Conservation (phyloP, 2,329 filamentous ascomycete species). For the Penicillium sp. region DNA sequence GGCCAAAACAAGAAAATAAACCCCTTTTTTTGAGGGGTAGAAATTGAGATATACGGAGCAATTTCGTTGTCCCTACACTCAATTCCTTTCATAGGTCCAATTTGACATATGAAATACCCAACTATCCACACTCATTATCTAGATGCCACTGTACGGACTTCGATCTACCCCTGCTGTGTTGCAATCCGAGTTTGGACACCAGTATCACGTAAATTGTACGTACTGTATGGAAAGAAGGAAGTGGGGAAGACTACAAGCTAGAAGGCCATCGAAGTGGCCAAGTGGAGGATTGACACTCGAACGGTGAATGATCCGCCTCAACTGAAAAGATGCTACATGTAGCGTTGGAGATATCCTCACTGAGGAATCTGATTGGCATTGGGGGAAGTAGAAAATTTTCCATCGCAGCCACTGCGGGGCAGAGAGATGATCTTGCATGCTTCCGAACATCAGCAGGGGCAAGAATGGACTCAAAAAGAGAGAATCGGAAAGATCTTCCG, state of each 20-base stretch:
- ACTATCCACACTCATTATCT: not conserved
- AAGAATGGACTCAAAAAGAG: slow-evolving; percentile 4
- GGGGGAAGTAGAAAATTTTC: slow-evolving; percentile 14
- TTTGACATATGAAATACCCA: not conserved
- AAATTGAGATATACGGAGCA: too few relatives aligned
- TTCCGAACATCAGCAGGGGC: slow-evolving; percentile 3
- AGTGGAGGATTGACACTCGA: not conserved
- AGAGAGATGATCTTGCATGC: slow-evolving; percentile 26
- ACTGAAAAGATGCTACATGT: slow-evolving; percentile 16
- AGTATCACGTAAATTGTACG: not conserved
- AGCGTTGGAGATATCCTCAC: slow-evolving; percentile 4
- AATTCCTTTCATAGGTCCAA: not conserved
- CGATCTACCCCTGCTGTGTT: not conserved
- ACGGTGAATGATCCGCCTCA: not conserved
- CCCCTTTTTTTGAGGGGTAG: too few relatives aligned
- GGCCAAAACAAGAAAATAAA: not conserved
- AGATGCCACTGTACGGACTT: not conserved
- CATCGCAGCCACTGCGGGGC: slow-evolving; percentile 22
- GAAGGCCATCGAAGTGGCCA: slow-evolving; percentile 10
- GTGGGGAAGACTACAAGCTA: not conserved
- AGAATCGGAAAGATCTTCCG: slow-evolving; percentile 9
- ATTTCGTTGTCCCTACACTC: not conserved
- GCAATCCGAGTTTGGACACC: not conserved
- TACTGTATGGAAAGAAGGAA: not conserved
- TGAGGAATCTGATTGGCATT: slow-evolving; percentile 14